Base-by-base conservation (phyloP, 2,329 filamentous ascomycete genomes). In the Apiospora kogelbergensis region DNA sequence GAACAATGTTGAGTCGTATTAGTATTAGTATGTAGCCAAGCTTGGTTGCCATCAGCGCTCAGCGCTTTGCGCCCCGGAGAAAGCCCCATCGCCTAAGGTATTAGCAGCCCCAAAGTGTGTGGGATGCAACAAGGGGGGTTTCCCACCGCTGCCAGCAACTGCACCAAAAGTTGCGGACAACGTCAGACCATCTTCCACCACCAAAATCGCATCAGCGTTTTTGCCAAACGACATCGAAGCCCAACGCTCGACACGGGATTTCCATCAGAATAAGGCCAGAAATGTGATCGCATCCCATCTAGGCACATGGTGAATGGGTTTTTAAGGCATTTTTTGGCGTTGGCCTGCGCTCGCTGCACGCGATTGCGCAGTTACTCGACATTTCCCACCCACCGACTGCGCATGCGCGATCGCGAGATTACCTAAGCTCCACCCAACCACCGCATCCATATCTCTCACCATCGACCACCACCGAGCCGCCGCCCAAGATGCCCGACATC, bases 401-500 rank as follows among this genome's bases (percentile, higher is more conserved):
- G 53, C 42, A 48, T 44, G 67, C 67, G 64, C 69, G 64, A 68
- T 70, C 69, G 67, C 66, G 65, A 70, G 66, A 64, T 70, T 70
- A 70, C 67, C 67, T 70, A 70, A 70, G 57, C 65, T 60, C 53
- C 17, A 66, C 33, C 42, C 48, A 26, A 37, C 44, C 65, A 46
- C 26, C 20, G 11, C 53, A 64, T 30, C n/a, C 22, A 63, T 65
- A 64, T 33, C n/a, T n/a, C n/a, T n/a, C 30, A 40, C 63, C 41
- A 60, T 26, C 67, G 42, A 22, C 68, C 41, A 20, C 66, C 60
- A 46, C 68, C 37, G 30, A 46, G 40, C 30, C 13, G 17, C n/a
- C 53, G 53, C 65, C 71, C 75, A 77, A 72, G 73, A 91, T 91
- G 89, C 89, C 89, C 75, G 89, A 91, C 81, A 91, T 91, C 81